Evolutionary conservation across 2,329 filamentous ascomycete species (phyloP), one percentile per base, ranked within the genome.

Genomic region (Pseudocercospora pini-densiflorae): DNA sequence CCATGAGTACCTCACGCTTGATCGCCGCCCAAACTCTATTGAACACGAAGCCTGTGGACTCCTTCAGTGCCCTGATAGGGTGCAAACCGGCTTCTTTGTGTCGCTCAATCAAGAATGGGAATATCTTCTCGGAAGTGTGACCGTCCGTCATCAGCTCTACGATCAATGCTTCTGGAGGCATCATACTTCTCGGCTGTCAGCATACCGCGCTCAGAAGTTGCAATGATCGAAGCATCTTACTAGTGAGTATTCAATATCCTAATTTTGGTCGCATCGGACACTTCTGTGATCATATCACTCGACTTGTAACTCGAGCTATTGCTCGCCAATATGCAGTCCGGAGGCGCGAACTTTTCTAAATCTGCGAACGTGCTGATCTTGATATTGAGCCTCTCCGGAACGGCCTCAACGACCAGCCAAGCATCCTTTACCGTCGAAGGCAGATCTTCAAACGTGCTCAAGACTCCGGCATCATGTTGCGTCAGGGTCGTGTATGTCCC

Each of bases 11-110:
- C 68, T 88, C 85, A 1, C 85, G 78, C 73, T 87, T 87, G 16
- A 87, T 79, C 0, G 85, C 85, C 0, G 85, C 86, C 85, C 85
- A 88, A 0, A 87, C 73, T 0, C 85, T 81, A 62, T 87, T 87
- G 70, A 86, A 85, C 40, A 88, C 83, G 67, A 87, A 83, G 0
- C 85, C 82, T 0, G 84, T 85, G 0, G 84, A 85, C 67, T 87
- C 81, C 58, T 81, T 82, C 6, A 77, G 70, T 0, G 83, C 83
- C 4, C 79, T 71, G 23, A 80, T 79, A 0, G 83, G 83, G 2
- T 77, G 71, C 33, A 81, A 79, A 0, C 79, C 83, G 2, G 77
- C 78, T n/a, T 81, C 80, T 21, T 72, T 70, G 2, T 79, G 79
- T 40, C 78, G 75, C 16, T 81, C 75, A 2, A 76, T 76, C 51